Evolutionary conservation across 768 basidiomycete genomes (phyloP), one percentile per base, ranked within the genome.

Genomic region (Hirschioporus abietinus): DNA sequence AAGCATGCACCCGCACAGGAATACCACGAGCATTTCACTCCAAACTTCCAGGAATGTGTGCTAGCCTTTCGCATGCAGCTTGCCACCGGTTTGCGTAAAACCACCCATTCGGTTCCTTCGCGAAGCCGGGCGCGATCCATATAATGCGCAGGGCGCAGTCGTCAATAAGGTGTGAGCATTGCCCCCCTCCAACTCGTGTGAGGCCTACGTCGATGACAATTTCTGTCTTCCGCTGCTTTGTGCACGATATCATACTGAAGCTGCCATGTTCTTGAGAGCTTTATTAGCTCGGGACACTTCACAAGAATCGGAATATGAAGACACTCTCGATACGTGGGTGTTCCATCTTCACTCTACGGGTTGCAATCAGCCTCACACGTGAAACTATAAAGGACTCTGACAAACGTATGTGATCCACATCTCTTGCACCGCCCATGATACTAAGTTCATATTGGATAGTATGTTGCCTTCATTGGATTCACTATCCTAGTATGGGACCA

Each of bases 401-500:
- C 42, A 20, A 52, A 52, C 12, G 42, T 52, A 52, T 52, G 42
- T 15, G 42, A 52, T 52, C 42, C 20, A 2, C 20, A 20, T 10
- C 42, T 15, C 42, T 12, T 20, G 2, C 3, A 52, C 42, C 30
- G 30, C 20, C 42, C 42, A 15, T 15, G 20, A 20, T 52, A 52
- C 42, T 52, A 2, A 52, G 12, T 52, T 20, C 12, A 52, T 52
- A 15, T 52, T 20, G 42, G 26, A 23, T 66, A 88, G 86, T 82
- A 78, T 65, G 78, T 88, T 36, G 86, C 83, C 18, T 74, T 87
- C 36, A 79, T 79, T 12, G 81, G 83, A 68, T 84, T 84, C 70
- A 80, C 81, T 1, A 71, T 83, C 15, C 76, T 88, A 15, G 66
- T 87, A 18, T 87, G 83, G 82, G 86, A 87, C 68, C 86, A 87